Base-by-base conservation (phyloP, 148 eudicot genomes). In the Rhododendron ferrugineum region DNA sequence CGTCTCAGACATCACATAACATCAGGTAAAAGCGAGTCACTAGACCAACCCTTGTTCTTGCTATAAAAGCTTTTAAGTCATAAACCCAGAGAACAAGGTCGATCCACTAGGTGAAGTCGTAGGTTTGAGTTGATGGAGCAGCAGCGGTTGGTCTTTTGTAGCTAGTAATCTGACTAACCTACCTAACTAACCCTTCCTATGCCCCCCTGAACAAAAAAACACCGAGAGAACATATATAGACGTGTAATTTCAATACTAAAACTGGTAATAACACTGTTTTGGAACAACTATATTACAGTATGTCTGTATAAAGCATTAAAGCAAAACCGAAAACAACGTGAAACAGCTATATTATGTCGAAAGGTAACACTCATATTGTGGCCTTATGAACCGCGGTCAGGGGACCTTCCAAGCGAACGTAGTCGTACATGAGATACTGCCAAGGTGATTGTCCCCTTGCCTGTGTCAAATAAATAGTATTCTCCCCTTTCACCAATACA, bases 351-450 rank as follows among this genome's bases (percentile, higher is more conserved):
- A 7, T 6, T 66, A 66, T 30, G 74, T 30, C 60, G 13, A 3
- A 16, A n/a, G 13, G 22, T 42, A 75, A 75, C 46, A 75, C 46
- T 75, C n/a, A 40, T 15, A 40, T 2, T 1, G 79, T 18, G 47
- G 23, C 37, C 77, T 32, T 75, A 7, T 5, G 34, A 78, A 11
- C 16, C 6, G 0, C 0, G 6, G 42, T 40, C 42, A 40, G 42
- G 6, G 93, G 93, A 18, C 89, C 91, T 90, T 93, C 95, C 16
- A 93, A 90, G 49, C 93, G 94, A 84, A 93, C 18, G 49, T 93
- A 93, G 86, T 93, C 95, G 44, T 92, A 93, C 87, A 92, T 50
- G 78, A 92, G 86, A 40, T 91, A 92, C 84, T 89, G 92, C 87
- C 89, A 93, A 20, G 95, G 95, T 84, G 90, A 88, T 30, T 86